A percentile compares a stretch with the other conserved stretches of the same genome.
These are phyloP conservation scores for Kodamaea arcana DNA, from an alignment of 1,139 yeast species.

Conservation along the genomic window DNA sequence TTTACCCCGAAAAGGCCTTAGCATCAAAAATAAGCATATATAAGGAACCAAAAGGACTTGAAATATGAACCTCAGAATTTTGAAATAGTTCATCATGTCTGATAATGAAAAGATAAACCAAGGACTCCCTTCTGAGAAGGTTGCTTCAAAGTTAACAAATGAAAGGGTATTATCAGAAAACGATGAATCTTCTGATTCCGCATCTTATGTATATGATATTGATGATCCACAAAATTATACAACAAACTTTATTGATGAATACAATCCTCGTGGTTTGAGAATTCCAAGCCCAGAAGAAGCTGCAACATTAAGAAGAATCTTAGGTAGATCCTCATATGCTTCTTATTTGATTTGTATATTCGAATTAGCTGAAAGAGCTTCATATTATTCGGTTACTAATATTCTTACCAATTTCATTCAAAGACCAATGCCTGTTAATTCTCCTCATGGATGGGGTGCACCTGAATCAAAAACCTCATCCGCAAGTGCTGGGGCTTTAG, in stretches of 20 bases:
- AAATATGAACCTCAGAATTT: too few species aligned
- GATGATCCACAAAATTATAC: slow-evolving; percentile 18
- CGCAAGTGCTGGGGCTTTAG: slow-evolving; percentile 51
- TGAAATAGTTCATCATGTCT: too few species aligned
- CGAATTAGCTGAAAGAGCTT: slow-evolving; percentile 78
- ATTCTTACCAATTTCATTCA: slow-evolving; percentile 81
- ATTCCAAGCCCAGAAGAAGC: slow-evolving; percentile 16
- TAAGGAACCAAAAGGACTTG: too few species aligned
- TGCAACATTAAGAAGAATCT: slow-evolving; percentile 14
- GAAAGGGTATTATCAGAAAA: slow-evolving; percentile 2
- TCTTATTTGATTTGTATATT: slow-evolving; percentile 18
- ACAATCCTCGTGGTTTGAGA: slow-evolving; percentile 19
- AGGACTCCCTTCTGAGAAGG: too few species aligned
- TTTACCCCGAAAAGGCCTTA: too few species aligned
- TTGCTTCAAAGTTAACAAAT: too few species aligned
- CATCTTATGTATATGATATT: slow-evolving; percentile 10
- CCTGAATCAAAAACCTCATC: slow-evolving; percentile 10
- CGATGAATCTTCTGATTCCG: slow-evolving; percentile 1
- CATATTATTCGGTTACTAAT: slow-evolving; percentile 77
- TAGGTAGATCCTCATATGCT: slow-evolving; percentile 16
- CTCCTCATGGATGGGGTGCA: slow-evolving; percentile 27
- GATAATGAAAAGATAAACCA: too few species aligned
- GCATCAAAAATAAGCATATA: too few species aligned
- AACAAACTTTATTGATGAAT: slow-evolving; percentile 15
- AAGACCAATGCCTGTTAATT: slow-evolving; percentile 34